Evolutionary conservation across 805 yeast species (phyloP), one percentile per base, ranked within the genome.

Genomic region (Debaryomyces tyrocola): DNA sequence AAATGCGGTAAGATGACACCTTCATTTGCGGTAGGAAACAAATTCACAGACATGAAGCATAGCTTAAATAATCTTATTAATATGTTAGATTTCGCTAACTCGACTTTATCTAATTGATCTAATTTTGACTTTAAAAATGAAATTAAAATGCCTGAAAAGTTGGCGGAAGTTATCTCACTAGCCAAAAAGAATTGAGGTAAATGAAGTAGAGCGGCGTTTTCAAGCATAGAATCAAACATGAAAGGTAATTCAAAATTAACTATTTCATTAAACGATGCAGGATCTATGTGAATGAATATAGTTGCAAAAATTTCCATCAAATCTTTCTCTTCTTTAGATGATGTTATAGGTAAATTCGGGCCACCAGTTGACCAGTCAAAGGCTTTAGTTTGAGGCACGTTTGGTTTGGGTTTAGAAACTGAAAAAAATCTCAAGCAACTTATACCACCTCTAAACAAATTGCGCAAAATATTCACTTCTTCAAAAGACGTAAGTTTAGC

Each of bases 281-380:
- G 91, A 60, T 95, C 99, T 45, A 95, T 80, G 60, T 90, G 96
- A 54, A 90, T 88, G 66, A 90, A 94, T 56, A 94, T 88, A 1
- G 96, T 86, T 0, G 97, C 97, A 62, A 94, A 82, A 3, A 90
- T 85, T 60, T 95, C 99, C 96, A 94, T 90, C 47, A 91, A 72
- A 57, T 94, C 99, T 56, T 91, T 90, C 48, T 91, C 97, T 59
- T 92, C 98, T 55, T 90, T 90, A 0, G 96, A 83, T 0, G 95
- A 87, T 1, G 91, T 82, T 10, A 89, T 87, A 4, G 96, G 96
- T 33, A 88, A 67, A 47, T 85, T 85, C 4, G 96, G 92, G 7
- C 90, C 92, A 12, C 86, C 80, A 1, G 87, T 78, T 48, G 87
- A 87, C 60, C 84, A 84, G 53, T 69, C 74, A 54, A 74, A 67